These are phyloP conservation scores for Geosmithia morbida DNA, from an alignment of 2,329 filamentous ascomycete species.

Conservation along the genomic window DNA sequence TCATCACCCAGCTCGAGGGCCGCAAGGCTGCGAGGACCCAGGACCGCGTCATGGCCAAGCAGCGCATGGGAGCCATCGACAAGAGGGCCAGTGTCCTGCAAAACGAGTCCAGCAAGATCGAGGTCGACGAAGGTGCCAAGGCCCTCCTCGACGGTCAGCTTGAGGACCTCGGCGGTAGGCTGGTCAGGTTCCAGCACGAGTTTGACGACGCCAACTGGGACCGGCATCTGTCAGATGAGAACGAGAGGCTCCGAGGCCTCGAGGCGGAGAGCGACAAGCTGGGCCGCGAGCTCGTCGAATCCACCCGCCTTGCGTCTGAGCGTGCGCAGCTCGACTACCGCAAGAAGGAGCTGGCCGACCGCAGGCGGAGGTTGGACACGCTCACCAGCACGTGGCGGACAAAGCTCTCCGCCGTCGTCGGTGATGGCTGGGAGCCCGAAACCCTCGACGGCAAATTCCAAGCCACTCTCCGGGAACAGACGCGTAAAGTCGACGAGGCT, in stretches of 20 bases:
- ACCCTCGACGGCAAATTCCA: conserved; percentile 62
- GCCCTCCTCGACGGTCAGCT: conserved; percentile 62
- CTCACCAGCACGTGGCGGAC: conserved; percentile 61
- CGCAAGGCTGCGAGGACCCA: conserved; percentile 59
- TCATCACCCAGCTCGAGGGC: conserved; percentile 60
- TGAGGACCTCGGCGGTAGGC: conserved; percentile 49
- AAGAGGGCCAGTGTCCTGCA: conserved; percentile 54
- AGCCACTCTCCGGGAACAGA: conserved; percentile 41
- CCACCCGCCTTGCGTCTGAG: conserved; percentile 66
- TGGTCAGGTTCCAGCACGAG: conserved; percentile 48
- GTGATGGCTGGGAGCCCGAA: conserved; percentile 50
- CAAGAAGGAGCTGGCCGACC: conserved; percentile 64
- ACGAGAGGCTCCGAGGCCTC: conserved; percentile 49
- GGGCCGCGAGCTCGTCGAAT: conserved; percentile 68
- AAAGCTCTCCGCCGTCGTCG: conserved; percentile 52
- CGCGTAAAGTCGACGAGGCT: conserved; percentile 43
- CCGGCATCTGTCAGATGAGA: conserved; percentile 49
- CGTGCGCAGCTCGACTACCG: conserved; percentile 72
- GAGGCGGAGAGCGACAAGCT: conserved; percentile 62
- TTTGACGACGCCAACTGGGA: conserved; percentile 56
- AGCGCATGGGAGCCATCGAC: conserved; percentile 61
- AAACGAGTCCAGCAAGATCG: conserved; percentile 53
- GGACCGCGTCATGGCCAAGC: conserved; percentile 57
- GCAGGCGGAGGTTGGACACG: conserved; percentile 61
- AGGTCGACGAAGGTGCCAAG: conserved; percentile 74